These are phyloP conservation scores for Calocybe gangraenosa DNA, from an alignment of 768 basidiomycete genomes.

Conservation along the genomic window DNA sequence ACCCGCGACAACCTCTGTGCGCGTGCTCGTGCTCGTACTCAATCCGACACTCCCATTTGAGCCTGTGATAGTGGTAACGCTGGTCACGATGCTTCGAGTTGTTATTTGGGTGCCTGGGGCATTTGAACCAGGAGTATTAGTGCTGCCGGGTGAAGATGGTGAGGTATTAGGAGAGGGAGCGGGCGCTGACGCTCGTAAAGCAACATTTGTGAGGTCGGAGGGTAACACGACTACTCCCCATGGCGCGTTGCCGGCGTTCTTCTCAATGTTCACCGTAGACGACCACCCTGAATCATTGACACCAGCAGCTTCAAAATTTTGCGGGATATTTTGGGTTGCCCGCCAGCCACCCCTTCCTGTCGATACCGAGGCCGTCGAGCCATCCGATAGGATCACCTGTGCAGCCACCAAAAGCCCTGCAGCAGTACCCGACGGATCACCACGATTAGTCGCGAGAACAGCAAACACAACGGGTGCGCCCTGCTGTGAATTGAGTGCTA, in stretches of 20 bases:
- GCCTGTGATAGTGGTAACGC: not conserved
- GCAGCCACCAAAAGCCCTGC: constrained; percentile 5
- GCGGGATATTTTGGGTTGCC: constrained; percentile 2
- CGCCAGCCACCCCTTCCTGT: constrained; percentile 3
- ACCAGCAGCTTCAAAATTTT: constrained; percentile 1
- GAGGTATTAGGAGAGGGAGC: not conserved
- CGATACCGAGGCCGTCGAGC: constrained; percentile 3
- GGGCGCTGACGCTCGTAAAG: not conserved
- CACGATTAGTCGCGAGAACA: constrained; percentile 1
- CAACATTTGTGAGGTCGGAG: not conserved
- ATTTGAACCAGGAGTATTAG: not conserved
- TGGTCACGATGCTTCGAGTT: not conserved
- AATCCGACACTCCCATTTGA: not conserved
- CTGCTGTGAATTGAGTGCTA: constrained; percentile 3
- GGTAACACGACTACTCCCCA: not conserved
- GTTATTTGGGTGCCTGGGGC: not conserved
- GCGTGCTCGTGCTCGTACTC: not conserved
- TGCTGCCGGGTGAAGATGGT: not conserved
- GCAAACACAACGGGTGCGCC: constrained; percentile 4
- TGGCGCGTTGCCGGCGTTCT: constrained; percentile 5
- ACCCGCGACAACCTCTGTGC: not conserved
- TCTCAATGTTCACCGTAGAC: not conserved
- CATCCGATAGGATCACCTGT: constrained; percentile 6
- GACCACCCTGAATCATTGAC: constrained; percentile 6
- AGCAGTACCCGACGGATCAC: not conserved